These are phyloP conservation scores for Alternaria infectoria DNA, from an alignment of 2,329 filamentous ascomycete species.

Conservation along the genomic window DNA sequence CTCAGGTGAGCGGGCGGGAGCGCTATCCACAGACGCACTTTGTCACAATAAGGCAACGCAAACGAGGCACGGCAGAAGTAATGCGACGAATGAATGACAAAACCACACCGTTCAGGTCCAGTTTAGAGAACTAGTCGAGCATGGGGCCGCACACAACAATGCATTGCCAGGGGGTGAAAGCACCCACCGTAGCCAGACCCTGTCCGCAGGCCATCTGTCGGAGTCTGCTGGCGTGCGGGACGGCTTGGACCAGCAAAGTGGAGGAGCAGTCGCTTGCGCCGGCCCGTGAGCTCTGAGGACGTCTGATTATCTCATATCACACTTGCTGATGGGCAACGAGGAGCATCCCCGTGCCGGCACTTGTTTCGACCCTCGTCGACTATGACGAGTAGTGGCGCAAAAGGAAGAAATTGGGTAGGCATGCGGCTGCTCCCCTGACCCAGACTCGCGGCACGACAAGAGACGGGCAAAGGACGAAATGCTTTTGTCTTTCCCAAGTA, in stretches of 20 bases:
- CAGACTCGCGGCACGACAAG: conserved; percentile 40
- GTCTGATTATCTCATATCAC: conserved; percentile 12
- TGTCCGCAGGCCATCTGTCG: conserved; percentile 41
- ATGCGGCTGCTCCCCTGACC: conserved; percentile 47
- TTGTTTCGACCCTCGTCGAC: conserved; percentile 2
- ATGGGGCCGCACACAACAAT: conserved; percentile 44
- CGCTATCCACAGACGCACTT: conserved; percentile 47
- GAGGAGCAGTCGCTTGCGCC: conserved; percentile 46
- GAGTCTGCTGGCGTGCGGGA: conserved; percentile 48
- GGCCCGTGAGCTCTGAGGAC: conserved; percentile 34
- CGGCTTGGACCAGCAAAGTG: conserved; percentile 49
- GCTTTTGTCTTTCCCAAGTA: conserved; percentile 43
- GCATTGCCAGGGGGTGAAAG: conserved; percentile 41
- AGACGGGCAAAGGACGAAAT: conserved; percentile 27
- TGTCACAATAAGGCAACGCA: conserved; percentile 46
- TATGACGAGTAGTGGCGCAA: conserved; percentile 9
- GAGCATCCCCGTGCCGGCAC: conserved; percentile 8
- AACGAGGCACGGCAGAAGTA: conserved; percentile 50
- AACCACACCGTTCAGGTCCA: conserved; percentile 46
- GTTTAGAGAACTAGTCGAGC: conserved; percentile 37
- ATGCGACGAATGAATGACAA: conserved; percentile 45
- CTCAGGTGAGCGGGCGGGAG: conserved; percentile 45
- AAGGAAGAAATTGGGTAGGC: conserved; percentile 13
- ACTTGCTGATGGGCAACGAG: conserved; percentile 19
- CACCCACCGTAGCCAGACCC: conserved; percentile 43